A percentile compares a stretch with the other conserved stretches of the same genome.
Conservation (phyloP, 345 rosid species). For the Euphorbia pulcherrima region DNA sequence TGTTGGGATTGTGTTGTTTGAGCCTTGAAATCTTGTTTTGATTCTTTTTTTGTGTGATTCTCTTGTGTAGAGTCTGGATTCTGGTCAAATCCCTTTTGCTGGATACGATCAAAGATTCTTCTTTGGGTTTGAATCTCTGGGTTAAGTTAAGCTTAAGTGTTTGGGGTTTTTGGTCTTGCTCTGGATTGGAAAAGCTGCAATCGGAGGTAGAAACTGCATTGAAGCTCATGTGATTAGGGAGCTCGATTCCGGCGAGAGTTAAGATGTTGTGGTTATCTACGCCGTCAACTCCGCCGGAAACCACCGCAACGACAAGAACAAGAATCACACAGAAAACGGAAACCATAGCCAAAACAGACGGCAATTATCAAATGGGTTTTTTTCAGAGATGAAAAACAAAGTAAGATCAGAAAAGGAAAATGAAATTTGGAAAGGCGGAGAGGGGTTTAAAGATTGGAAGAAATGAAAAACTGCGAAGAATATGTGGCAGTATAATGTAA, state of each 20-base stretch:
- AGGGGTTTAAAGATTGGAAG: too few species aligned
- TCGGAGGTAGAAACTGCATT: constrained; percentile 65
- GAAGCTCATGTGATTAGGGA: constrained; percentile 62
- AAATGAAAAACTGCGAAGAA: too few species aligned
- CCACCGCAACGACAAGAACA: constrained; percentile 32
- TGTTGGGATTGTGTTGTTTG: constrained; percentile 22
- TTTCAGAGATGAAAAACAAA: neutral
- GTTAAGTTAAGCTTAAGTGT: constrained; percentile 63
- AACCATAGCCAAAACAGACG: constrained; percentile 42
- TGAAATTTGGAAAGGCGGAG: neutral
- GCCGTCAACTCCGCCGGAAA: constrained; percentile 30
- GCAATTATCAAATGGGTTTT: neutral
- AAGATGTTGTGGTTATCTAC: constrained; percentile 30
- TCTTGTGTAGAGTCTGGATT: constrained; percentile 63
- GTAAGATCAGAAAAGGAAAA: neutral
- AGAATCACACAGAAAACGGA: constrained; percentile 33
- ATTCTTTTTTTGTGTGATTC: constrained; percentile 72
- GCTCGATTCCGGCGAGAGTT: constrained; percentile 52
- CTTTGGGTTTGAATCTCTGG: constrained; percentile 39
- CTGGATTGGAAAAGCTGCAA: constrained; percentile 47
- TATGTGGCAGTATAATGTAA: too few species aligned
- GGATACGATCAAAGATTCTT: constrained; percentile 47
- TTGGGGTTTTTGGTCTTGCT: constrained; percentile 14
- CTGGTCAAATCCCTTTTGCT: constrained; percentile 54
- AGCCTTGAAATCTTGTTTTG: constrained; percentile 49